These are phyloP conservation scores for Gymnopus androsaceus DNA, from an alignment of 1,284 basidiomycete genomes.

Conservation along the genomic window DNA sequence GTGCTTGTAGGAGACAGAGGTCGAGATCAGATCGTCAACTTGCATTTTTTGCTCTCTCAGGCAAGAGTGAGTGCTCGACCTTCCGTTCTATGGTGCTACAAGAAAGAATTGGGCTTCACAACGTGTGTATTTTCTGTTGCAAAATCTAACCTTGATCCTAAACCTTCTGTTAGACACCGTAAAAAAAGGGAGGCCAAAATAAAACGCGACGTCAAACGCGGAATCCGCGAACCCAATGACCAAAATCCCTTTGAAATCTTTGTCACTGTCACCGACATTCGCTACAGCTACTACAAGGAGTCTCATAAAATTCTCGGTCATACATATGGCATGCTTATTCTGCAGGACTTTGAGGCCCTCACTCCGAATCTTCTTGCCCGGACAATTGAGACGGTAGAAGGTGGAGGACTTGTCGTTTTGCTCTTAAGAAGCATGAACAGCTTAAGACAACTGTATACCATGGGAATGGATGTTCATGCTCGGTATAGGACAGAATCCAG, in stretches of 20 bases:
- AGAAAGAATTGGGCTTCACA: conserved; percentile 94
- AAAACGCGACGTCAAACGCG: conserved; percentile 92
- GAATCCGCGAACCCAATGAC: conserved; percentile 91
- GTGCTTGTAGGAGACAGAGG: conserved; percentile 96
- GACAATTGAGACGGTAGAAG: conserved; percentile 98
- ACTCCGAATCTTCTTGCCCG: conserved; percentile 96
- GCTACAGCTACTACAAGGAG: conserved; percentile 94
- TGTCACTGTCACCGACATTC: conserved; percentile 97
- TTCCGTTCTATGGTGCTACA: conserved; percentile 96
- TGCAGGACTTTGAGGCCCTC: conserved; percentile 98
- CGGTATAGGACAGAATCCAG: conserved; percentile 92
- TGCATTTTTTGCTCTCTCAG: conserved; percentile 94
- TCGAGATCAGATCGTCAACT: conserved; percentile 94
- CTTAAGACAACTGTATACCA: conserved; percentile 89
- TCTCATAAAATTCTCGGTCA: conserved; percentile 96
- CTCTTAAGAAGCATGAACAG: conserved; percentile 96
- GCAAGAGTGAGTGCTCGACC: conserved; percentile 87
- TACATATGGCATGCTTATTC: conserved; percentile 96
- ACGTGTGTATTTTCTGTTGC: conserved; percentile 52
- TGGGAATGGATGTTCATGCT: conserved; percentile 97
- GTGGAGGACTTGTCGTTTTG: conserved; percentile 91
- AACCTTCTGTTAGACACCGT: conserved; percentile 72
- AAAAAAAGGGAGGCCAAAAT: conserved; percentile 97
- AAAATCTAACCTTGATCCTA: conserved; percentile 5
- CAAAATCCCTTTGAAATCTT: conserved; percentile 99